These are phyloP conservation scores for Lenzites betulinus DNA, from an alignment of 768 basidiomycete species.

Conservation along the genomic window DNA sequence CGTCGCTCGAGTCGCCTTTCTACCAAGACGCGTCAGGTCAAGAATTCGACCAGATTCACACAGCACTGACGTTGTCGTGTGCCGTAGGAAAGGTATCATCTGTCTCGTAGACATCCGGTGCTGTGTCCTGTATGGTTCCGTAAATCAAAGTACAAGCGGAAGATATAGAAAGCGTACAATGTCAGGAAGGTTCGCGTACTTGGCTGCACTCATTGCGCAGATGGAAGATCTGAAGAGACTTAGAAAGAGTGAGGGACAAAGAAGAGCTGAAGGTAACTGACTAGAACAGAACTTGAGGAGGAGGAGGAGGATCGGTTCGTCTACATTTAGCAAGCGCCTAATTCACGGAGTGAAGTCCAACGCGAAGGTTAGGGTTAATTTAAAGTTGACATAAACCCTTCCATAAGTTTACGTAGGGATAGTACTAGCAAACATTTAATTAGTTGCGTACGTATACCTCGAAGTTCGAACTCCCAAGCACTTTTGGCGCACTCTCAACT, in stretches of 20 bases:
- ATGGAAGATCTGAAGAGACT: background rate
- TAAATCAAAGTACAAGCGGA: background rate
- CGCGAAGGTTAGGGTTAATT: too few relatives aligned
- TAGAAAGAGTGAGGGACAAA: background rate
- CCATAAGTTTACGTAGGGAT: too few relatives aligned
- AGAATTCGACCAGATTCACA: background rate
- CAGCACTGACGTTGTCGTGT: slow-evolving; percentile 49
- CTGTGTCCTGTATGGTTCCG: slow-evolving; percentile 66
- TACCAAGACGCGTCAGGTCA: slow-evolving; percentile 30
- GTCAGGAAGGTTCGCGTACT: slow-evolving; percentile 90
- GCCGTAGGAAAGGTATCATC: slow-evolving; percentile 68
- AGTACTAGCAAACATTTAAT: too few relatives aligned
- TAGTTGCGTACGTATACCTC: too few relatives aligned
- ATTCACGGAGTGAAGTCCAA: too few relatives aligned
- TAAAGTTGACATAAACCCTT: too few relatives aligned
- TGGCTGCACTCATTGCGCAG: slow-evolving; percentile 44
- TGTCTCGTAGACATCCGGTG: slow-evolving; percentile 91
- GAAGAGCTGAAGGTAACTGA: background rate
- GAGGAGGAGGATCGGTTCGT: too few relatives aligned
- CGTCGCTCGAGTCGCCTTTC: slow-evolving; percentile 68
- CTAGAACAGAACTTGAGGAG: too few relatives aligned
- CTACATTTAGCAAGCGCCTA: too few relatives aligned
- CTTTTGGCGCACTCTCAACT: too few relatives aligned
- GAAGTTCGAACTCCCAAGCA: too few relatives aligned
- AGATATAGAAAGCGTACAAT: slow-evolving; percentile 57